Evolutionary conservation across 805 yeast genomes (phyloP).

Genomic region (Metschnikowia cerradonensis): DNA sequence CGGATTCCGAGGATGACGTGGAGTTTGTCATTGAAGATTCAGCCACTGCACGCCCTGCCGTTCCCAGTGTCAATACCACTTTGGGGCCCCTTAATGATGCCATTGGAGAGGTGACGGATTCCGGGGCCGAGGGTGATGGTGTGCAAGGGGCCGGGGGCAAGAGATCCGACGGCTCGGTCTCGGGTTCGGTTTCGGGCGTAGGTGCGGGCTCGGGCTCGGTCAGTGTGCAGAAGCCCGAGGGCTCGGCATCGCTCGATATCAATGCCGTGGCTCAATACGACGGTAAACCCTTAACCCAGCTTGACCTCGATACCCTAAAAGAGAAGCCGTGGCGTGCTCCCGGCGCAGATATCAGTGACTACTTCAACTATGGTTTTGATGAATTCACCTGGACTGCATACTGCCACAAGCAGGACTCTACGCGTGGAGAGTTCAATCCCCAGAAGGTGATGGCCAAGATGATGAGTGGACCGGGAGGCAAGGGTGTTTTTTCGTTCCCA

Average conservation of each 20-base stretch:
- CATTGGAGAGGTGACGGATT: slow-evolving; percentile 23
- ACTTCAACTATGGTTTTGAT: slow-evolving; percentile 94
- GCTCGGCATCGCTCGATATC: slow-evolving; percentile 54
- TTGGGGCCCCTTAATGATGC: slow-evolving; percentile 29
- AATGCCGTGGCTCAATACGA: slow-evolving; percentile 68
- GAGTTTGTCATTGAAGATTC: slow-evolving; percentile 70
- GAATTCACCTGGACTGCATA: slow-evolving; percentile 95
- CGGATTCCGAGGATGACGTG: slow-evolving; percentile 58
- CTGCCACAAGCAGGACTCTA: slow-evolving; percentile 78
- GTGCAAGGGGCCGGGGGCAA: slow-evolving; percentile 18
- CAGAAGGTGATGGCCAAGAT: slow-evolving; percentile 69
- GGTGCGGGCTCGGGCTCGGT: slow-evolving; percentile 9
- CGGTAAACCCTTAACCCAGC: slow-evolving; percentile 78
- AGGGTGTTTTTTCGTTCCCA: slow-evolving; percentile 19
- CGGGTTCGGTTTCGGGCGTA: too few relatives aligned
- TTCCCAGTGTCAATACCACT: slow-evolving; percentile 23
- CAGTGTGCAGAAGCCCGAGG: slow-evolving; percentile 24
- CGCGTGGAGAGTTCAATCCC: slow-evolving; percentile 77
- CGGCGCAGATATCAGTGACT: slow-evolving; percentile 92
- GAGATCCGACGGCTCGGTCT: slow-evolving; percentile 26
- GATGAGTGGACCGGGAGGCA: slow-evolving; percentile 31
- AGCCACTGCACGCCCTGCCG: slow-evolving; percentile 13
- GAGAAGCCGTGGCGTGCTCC: slow-evolving; percentile 99
- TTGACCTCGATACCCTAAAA: slow-evolving; percentile 74
- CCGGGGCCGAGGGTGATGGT: slow-evolving; percentile 4